Percentiles rank a stretch among this genome's conserved stretches.
phyloP scores from a whole-genome alignment of 192 early-diverging fungal species.

The Podila verticillata region DNA sequence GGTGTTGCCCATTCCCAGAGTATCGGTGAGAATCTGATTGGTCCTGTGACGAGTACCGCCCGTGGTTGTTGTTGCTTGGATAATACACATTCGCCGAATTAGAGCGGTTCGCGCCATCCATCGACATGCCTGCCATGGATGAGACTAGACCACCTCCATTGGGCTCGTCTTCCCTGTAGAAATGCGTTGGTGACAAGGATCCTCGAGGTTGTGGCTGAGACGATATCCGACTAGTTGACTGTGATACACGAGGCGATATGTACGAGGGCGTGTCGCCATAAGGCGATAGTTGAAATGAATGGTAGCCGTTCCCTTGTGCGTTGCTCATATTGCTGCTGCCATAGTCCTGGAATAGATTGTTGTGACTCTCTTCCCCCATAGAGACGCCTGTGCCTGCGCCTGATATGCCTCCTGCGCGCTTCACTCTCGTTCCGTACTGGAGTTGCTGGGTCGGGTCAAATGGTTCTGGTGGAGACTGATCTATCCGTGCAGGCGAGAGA shows the following conservation, averaged over 20 bases:
- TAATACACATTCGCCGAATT: too few relatives aligned
- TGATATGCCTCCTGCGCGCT: conserved; percentile 3
- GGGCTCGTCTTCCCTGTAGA: too few relatives aligned
- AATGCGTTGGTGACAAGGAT: too few relatives aligned
- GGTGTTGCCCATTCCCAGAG: too few relatives aligned
- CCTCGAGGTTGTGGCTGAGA: not conserved
- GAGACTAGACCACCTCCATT: too few relatives aligned
- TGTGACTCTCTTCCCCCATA: not conserved
- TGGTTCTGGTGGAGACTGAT: conserved; percentile 6
- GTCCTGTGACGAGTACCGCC: too few relatives aligned
- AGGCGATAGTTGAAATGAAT: not conserved
- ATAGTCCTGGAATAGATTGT: too few relatives aligned
- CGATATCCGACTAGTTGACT: not conserved
- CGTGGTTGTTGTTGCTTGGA: too few relatives aligned
- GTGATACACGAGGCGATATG: not conserved
- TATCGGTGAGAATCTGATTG: too few relatives aligned
- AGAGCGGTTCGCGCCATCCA: too few relatives aligned
- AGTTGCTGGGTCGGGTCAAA: conserved; percentile 31
- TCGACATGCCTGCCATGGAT: too few relatives aligned
- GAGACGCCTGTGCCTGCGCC: not conserved
- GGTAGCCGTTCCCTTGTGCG: not conserved
- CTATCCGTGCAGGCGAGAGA: conserved; percentile 17
- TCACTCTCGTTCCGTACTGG: conserved; percentile 29
- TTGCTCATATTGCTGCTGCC: not conserved
- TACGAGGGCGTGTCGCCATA: not conserved